Conservation (phyloP, 129 eudicot genomes). For the Ambrosia trifida region DNA sequence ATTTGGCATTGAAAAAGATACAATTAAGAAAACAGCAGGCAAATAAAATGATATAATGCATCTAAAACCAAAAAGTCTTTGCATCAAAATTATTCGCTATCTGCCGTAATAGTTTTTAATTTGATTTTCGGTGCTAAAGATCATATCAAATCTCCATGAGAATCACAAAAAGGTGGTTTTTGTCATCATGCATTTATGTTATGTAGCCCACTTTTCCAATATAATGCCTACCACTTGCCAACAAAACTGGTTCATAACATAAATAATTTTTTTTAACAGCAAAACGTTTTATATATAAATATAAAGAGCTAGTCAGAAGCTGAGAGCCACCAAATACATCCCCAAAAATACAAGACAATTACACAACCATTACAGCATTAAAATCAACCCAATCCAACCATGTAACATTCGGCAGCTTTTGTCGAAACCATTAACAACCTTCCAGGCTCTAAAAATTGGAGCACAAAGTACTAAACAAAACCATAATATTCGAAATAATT, state of each 20-base stretch:
- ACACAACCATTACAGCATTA: too few species aligned
- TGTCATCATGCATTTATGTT: conserved; percentile 20
- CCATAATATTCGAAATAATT: not conserved
- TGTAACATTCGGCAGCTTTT: too few species aligned
- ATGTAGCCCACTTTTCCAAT: not conserved
- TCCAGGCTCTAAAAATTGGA: too few species aligned
- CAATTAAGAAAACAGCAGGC: not conserved
- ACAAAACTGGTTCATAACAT: not conserved
- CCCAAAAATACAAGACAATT: too few species aligned
- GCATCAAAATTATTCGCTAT: not conserved
- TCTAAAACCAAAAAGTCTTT: not conserved
- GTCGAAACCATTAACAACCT: too few species aligned
- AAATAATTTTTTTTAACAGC: too few species aligned
- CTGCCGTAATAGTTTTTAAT: conserved; percentile 2
- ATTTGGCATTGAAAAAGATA: too few species aligned
- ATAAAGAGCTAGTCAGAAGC: too few species aligned
- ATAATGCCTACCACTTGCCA: conserved; percentile 6
- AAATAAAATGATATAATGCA: not conserved
- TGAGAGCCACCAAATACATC: too few species aligned
- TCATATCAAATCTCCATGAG: conserved; percentile 17
- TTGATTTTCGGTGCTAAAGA: conserved; percentile 19
- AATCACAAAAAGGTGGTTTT: conserved; percentile 31
- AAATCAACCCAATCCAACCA: too few species aligned
- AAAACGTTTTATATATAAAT: too few species aligned
- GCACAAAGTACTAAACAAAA: too few species aligned